These are phyloP conservation scores for Boletus reticuloceps DNA, from an alignment of 768 basidiomycete species.

Conservation along the genomic window DNA sequence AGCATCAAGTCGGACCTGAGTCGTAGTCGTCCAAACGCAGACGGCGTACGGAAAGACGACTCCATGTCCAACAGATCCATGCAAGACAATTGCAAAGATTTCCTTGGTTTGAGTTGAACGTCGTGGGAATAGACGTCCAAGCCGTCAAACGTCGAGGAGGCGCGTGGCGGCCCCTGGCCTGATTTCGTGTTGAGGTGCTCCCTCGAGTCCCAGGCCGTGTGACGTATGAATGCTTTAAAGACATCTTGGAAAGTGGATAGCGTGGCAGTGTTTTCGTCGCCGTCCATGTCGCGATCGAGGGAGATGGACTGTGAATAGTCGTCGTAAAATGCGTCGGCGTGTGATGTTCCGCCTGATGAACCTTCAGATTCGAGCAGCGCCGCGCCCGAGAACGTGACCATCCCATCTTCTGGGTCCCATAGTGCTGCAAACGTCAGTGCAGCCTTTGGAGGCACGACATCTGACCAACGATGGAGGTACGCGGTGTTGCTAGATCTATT, in stretches of 20 bases:
- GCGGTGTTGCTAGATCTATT: conserved; percentile 7
- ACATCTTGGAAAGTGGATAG: conserved; percentile 28
- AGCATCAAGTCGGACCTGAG: conserved; percentile 23
- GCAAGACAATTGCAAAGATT: conserved; percentile 20
- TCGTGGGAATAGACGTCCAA: conserved; percentile 31
- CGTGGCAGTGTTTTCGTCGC: conserved; percentile 23
- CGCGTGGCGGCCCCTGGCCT: conserved; percentile 13
- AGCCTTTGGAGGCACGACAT: conserved; percentile 52
- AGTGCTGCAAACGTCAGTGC: conserved; percentile 59
- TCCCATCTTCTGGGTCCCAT: conserved; percentile 57
- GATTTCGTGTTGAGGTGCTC: conserved; percentile 18
- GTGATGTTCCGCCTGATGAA: conserved; percentile 3
- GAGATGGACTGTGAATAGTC: conserved; percentile 10
- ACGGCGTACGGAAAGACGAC: conserved; percentile 12
- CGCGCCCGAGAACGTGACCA: conserved; percentile 55
- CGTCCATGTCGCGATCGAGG: conserved; percentile 14
- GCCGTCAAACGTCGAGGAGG: conserved; percentile 32
- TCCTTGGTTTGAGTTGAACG: conserved; percentile 10
- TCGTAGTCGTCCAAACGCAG: conserved; percentile 12
- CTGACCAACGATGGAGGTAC: conserved; percentile 48
- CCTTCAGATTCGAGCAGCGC: conserved; percentile 38
- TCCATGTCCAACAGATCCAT: conserved; percentile 21
- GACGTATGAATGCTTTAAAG: conserved; percentile 27
- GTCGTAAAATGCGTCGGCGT: conserved; percentile 15
- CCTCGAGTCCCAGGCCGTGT: conserved; percentile 19